phyloP scores from a whole-genome alignment of 169 alveolate genomes.

The Plasmodium sp. region DNA sequence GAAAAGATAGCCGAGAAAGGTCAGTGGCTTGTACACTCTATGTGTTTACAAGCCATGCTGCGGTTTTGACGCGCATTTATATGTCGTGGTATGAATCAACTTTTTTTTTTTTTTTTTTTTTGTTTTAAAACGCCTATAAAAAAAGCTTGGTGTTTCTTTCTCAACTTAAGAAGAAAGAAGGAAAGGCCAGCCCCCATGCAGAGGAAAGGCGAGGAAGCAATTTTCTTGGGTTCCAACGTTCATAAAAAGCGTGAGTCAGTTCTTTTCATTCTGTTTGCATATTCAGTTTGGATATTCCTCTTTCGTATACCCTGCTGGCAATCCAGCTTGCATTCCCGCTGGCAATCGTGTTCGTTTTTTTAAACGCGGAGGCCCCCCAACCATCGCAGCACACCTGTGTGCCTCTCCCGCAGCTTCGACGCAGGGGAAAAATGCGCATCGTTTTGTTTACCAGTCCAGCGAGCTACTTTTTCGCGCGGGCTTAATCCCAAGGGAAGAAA shows the following conservation, averaged over 20 bases:
- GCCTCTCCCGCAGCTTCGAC: not conserved
- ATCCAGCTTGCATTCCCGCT: not conserved
- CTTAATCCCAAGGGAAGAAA: not conserved
- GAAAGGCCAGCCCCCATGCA: not conserved
- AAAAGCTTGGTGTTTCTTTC: not conserved
- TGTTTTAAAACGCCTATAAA: not conserved
- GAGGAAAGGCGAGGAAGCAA: not conserved
- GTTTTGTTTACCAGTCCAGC: not conserved
- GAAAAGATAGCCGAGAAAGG: not conserved
- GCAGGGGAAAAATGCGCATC: not conserved
- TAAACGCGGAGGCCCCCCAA: not conserved
- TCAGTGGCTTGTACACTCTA: not conserved
- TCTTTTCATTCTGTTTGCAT: not conserved
- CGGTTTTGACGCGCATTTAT: not conserved
- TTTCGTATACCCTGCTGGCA: not conserved
- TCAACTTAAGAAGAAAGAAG: not conserved
- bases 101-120: not conserved
- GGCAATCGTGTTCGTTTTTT: not conserved
- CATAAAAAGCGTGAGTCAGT: not conserved
- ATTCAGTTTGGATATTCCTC: not conserved
- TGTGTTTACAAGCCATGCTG: not conserved
- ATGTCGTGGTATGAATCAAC: not conserved
- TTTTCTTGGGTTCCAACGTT: not conserved
- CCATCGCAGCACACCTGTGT: not conserved
- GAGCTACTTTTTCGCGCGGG: not conserved